Base-by-base conservation (phyloP, 2,329 filamentous ascomycete species). In the Diaporthe aspalathi region DNA sequence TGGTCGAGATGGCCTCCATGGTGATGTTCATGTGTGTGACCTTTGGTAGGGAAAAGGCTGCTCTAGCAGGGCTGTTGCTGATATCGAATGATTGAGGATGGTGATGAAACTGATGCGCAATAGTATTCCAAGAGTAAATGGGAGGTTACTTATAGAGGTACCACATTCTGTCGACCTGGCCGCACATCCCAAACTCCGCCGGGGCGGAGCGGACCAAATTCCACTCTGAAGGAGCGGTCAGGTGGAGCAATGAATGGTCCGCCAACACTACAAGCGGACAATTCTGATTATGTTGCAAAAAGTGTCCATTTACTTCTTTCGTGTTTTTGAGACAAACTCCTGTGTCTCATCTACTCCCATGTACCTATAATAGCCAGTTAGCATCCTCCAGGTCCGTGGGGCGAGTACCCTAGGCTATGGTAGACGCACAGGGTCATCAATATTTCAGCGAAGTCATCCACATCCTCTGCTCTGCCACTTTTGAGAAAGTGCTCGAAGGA, bases 171-270 rank as follows among this genome's bases (percentile, higher is more conserved):
- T 38, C 6, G 5, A n/a, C n/a, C n/a, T 7, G 24, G 12, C 4
- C 14, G 5, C 5, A 7, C 7, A 17, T 14, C 12, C 45, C 6
- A 8, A 49, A 63, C 20, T 63, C 60, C 60, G 60, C 60, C 17
- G 20, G 14, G n/a, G 60, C 43, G 60, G 60, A 63, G 60, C 27
- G 43, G 60, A 49, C 43, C 20, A 49, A 63, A 63, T 20, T 49
- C 27, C 60, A 49, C 43, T 27, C 12, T 4, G 27, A 29, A 49
- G 29, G 3, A 35, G 17, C 12, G 12, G 8, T n/a, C n/a, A n/a
- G n/a, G n/a, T n/a, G n/a, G 38, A 62, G 14, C 14, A 45, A 3
- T n/a, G 17, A 4, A 63, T 17, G 4, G 3, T 49, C 60, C 60
- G 29, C 53, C 43, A 17, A 35, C 5, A 3, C 2, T 22, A 63